Base-by-base conservation (phyloP, 495 filamentous ascomycete genomes). In the Penicillium cinerascens region DNA sequence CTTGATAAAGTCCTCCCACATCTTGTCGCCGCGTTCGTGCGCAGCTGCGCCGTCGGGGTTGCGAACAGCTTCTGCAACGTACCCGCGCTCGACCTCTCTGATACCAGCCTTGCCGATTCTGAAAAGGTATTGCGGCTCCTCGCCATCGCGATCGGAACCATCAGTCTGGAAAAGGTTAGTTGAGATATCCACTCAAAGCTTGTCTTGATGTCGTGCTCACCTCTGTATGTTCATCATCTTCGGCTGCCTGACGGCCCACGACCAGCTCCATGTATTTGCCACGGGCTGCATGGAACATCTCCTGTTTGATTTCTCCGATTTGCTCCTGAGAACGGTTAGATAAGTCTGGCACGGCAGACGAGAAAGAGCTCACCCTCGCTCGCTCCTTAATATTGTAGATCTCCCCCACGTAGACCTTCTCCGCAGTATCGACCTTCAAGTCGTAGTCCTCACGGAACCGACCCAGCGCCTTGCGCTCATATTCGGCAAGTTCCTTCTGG, bases 161-260 rank as follows among this genome's bases (percentile, higher is more conserved):
- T 77, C 72, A n/a, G 71, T 70, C 71, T 76, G 44, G 20, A 37
- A n/a, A 16, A 26, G n/a, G 44, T 58, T 49, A 62, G 58, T 26
- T 41, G 33, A 25, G 5, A 15, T 21, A 29, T 17, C 10, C 17
- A 25, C 18, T 16, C 4, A 20, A 17, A 8, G 44, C 3, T 22
- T 37, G 3, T 23, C n/a, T 3, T 16, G 29, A 9, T 18, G 26
- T 17, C 42, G 15, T 26, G 45, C 59, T 53, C 57, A 72, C 73
- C 62, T 77, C 74, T 6, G 74, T 77, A 48, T 77, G 74, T 44
- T 77, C 72, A 49, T 77, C 74, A 46, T 77, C 74, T 45, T 75
- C 74, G 4, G 70, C 74, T n/a, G 65, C 70, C 25, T 64, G 65
- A 16, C 63, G 68, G 17, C 71, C 70, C 50, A 62, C 54, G 23